Evolutionary conservation across 805 yeast species (phyloP).

Genomic region (Komagataella populi): DNA sequence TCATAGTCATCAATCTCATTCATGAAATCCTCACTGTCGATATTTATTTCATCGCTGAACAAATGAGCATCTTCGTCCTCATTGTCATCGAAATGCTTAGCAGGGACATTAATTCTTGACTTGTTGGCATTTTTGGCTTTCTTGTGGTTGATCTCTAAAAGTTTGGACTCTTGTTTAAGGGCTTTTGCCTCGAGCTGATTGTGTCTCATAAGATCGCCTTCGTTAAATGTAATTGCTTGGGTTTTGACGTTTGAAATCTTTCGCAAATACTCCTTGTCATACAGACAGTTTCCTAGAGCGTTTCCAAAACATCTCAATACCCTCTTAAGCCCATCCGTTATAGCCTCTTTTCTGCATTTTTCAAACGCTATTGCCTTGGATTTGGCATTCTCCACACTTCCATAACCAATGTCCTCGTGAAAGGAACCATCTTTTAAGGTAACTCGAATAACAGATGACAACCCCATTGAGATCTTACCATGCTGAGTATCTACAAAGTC

Average conservation of each 20-base stretch:
- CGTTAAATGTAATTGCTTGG: constrained; percentile 16
- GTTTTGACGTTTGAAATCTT: constrained; percentile 30
- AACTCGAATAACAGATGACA: constrained; percentile 59
- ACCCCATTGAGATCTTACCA: constrained; percentile 47
- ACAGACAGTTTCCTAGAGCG: constrained; percentile 72
- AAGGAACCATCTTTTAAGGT: constrained; percentile 71
- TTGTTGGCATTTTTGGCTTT: constrained; percentile 1
- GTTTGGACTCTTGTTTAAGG: not conserved
- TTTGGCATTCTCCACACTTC: constrained; percentile 57
- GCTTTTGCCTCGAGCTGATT: constrained; percentile 5
- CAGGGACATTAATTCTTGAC: not conserved
- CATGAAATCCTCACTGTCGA: constrained; percentile 4
- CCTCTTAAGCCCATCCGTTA: constrained; percentile 73
- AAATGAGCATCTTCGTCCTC: constrained; percentile 35
- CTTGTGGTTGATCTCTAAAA: constrained; percentile 1
- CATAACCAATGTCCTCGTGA: constrained; percentile 69
- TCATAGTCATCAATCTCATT: constrained; percentile 18
- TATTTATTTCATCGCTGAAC: constrained; percentile 29
- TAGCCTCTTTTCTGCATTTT: constrained; percentile 74
- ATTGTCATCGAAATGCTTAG: constrained; percentile 3
- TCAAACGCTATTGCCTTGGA: constrained; percentile 62
- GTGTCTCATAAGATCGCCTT: constrained; percentile 17
- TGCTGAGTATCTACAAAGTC: constrained; percentile 59
- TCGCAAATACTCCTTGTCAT: constrained; percentile 53
- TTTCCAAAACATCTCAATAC: constrained; percentile 72